phyloP scores from a whole-genome alignment of 768 basidiomycete species.

The Phanerochaete sordida region DNA sequence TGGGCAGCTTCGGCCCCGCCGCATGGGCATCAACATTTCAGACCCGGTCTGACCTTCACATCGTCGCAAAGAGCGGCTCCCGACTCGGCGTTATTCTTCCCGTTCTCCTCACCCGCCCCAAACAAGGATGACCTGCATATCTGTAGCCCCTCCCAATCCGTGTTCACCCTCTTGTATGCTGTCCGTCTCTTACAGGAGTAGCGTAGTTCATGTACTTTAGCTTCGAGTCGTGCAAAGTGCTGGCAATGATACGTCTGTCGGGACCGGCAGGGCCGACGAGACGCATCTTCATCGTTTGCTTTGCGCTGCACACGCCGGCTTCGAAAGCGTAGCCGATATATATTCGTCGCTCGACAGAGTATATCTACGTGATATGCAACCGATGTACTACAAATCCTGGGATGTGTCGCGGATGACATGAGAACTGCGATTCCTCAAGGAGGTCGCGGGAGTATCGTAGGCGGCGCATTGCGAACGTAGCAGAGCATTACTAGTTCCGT shows the following conservation, averaged over 20 bases:
- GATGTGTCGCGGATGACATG: background rate
- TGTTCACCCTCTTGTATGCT: background rate
- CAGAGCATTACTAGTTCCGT: too few species aligned
- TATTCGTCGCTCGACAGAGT: background rate
- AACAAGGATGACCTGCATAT: background rate
- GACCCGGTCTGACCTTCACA: background rate
- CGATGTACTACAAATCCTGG: background rate
- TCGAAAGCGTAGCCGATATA: too few species aligned
- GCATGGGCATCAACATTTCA: slow-evolving; percentile 78
- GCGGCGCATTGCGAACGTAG: too few species aligned
- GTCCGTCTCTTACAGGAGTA: slow-evolving; percentile 1
- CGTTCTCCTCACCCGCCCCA: background rate
- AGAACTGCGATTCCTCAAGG: background rate
- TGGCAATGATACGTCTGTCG: background rate
- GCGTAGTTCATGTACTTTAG: background rate
- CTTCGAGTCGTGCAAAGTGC: background rate
- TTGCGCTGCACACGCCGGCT: background rate
- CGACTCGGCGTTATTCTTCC: background rate
- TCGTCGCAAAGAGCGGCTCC: too few species aligned
- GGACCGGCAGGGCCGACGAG: slow-evolving; percentile 1
- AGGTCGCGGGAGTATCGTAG: too few species aligned
- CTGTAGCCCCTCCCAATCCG: background rate
- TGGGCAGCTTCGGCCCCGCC: slow-evolving; percentile 65
- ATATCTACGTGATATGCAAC: background rate
- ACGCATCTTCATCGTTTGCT: background rate